Conservation (phyloP, 495 filamentous ascomycete genomes). For the Aspergillus saccharolyticus region DNA sequence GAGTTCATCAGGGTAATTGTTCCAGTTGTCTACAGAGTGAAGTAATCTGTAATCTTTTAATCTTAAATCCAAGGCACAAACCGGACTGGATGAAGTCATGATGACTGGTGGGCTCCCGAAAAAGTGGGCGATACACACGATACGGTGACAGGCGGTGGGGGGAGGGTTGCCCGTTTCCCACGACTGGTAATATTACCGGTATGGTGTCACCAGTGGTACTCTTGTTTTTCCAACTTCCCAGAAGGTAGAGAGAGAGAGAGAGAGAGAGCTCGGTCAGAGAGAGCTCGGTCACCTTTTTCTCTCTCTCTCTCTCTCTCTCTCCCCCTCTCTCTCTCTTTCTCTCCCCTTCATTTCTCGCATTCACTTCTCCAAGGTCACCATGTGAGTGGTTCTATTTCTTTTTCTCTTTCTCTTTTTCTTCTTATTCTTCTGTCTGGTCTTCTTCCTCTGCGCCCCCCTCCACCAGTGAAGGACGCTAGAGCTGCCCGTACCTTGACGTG, state of each 20-base stretch:
- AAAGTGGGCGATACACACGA: too few relatives aligned
- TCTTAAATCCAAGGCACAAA: neutral
- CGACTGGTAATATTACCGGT: too few relatives aligned
- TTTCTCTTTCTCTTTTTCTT: neutral
- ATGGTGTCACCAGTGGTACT: too few relatives aligned
- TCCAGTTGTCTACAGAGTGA: too few relatives aligned
- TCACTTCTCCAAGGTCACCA: too few relatives aligned
- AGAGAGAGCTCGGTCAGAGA: too few relatives aligned
- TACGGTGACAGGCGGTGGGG: neutral
- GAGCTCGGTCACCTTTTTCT: conserved; percentile 9
- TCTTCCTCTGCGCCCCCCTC: neutral
- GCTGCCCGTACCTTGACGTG: conserved; percentile 31
- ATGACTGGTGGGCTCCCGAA: neutral
- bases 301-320: conserved; percentile 8
- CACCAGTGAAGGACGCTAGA: conserved; percentile 10
- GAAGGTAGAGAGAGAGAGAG: too few relatives aligned
- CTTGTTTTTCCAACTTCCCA: neutral
- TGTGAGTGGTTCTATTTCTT: too few relatives aligned
- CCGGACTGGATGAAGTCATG: conserved; percentile 1
- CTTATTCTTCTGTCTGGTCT: neutral
- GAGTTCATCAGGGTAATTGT: too few relatives aligned
- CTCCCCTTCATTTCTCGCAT: neutral
- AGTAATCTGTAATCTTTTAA: too few relatives aligned
- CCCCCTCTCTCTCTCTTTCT: conserved; percentile 2
- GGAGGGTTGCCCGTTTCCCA: too few relatives aligned